Conservation (phyloP, 1,284 basidiomycete genomes). For the Boletellus sp. region DNA sequence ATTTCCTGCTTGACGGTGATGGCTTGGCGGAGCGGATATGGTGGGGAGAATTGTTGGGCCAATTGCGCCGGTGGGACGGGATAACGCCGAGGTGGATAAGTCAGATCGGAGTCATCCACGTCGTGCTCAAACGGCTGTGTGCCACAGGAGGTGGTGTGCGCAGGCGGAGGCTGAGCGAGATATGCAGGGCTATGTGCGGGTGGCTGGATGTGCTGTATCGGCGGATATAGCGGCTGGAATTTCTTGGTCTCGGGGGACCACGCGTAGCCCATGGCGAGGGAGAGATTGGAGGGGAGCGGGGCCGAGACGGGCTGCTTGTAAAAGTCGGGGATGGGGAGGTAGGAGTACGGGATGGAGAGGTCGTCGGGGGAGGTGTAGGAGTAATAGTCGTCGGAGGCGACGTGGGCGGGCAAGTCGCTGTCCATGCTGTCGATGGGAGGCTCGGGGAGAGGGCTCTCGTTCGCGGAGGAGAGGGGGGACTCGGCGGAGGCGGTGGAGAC, state of each 20-base stretch:
- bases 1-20: constrained; percentile 30
- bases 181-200: constrained; percentile 24
- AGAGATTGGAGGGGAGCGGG: constrained; percentile 32
- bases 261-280: constrained; percentile 31
- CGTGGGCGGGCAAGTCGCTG: constrained; percentile 24
- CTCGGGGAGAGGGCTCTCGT: constrained; percentile 34
- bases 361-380: constrained; percentile 30
- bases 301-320: constrained; percentile 36
- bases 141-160: constrained; percentile 9
- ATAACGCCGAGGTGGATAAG: constrained; percentile 28
- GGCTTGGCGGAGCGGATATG: constrained; percentile 26
- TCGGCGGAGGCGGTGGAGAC: constrained; percentile 30
- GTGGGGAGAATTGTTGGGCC: constrained; percentile 24
- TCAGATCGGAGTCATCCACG: constrained; percentile 27
- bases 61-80: constrained; percentile 16
- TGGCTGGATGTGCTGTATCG: constrained; percentile 31
- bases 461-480: constrained; percentile 32
- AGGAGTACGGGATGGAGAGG: constrained; percentile 21
- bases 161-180: constrained; percentile 13
- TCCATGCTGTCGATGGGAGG: constrained; percentile 34
- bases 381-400: constrained; percentile 31
- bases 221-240: constrained; percentile 37
- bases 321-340: constrained; percentile 19
- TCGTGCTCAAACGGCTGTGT: constrained; percentile 25
- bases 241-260: constrained; percentile 35